Conservation (phyloP, 257 asterid genomes). For the Scutellaria barbata region DNA sequence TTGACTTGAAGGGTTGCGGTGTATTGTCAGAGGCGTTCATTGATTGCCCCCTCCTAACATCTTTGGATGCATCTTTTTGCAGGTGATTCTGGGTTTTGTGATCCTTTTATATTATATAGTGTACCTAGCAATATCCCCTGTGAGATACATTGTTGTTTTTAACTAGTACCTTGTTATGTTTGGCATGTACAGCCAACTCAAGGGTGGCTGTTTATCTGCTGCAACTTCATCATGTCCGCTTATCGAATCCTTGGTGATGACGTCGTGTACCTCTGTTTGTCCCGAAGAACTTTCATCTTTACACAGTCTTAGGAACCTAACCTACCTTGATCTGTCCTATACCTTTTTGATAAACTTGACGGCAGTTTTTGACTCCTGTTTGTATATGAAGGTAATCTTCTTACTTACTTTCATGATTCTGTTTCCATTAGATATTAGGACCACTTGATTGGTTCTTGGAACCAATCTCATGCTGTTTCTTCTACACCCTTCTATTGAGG, state of each 20-base stretch:
- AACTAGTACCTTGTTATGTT: conserved; percentile 24
- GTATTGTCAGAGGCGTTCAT: conserved; percentile 70
- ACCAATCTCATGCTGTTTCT: neutral
- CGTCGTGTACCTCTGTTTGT: conserved; percentile 76
- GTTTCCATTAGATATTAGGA: neutral
- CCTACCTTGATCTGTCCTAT: conserved; percentile 77
- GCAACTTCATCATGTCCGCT: conserved; percentile 66
- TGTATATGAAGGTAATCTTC: conserved; percentile 61
- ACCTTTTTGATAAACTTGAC: conserved; percentile 68
- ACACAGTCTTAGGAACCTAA: conserved; percentile 56
- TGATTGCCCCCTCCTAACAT: conserved; percentile 68
- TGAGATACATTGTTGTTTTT: conserved; percentile 15
- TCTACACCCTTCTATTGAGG: neutral
- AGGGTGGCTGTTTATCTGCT: conserved; percentile 75
- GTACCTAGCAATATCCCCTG: neutral
- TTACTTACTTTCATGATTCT: conserved; percentile 10
- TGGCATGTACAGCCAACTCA: conserved; percentile 64
- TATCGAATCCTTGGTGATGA: conserved; percentile 70
- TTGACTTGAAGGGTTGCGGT: conserved; percentile 85
- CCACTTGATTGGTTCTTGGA: neutral
- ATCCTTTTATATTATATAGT: neutral
- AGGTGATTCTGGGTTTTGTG: conserved; percentile 45
- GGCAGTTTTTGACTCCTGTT: conserved; percentile 67
- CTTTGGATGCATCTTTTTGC: conserved; percentile 92
- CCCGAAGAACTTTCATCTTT: conserved; percentile 64